Conservation (phyloP, 2,329 filamentous ascomycete genomes). For the Beauveria sp. region DNA sequence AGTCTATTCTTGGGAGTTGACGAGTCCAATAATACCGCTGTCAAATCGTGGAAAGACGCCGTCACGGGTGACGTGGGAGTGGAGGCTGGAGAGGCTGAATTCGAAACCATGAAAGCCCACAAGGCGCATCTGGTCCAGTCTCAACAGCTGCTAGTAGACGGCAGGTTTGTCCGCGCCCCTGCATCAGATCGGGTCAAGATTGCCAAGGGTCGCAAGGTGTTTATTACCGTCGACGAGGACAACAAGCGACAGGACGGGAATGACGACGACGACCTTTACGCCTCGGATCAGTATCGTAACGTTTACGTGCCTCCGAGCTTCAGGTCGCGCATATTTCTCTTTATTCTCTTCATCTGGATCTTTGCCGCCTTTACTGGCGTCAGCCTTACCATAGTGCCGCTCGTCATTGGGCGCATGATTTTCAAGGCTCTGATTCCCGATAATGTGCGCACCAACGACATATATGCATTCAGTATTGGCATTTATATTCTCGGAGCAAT, state of each 20-base stretch:
- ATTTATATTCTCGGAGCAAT: conserved; percentile 69
- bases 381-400: conserved; percentile 74
- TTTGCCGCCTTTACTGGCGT: conserved; percentile 88
- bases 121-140: conserved; percentile 41
- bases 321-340: conserved; percentile 68
- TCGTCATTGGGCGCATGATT: conserved; percentile 75
- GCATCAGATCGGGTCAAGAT: conserved; percentile 94
- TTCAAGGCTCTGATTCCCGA: conserved; percentile 66
- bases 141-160: conserved; percentile 57
- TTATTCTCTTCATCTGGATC: conserved; percentile 85
- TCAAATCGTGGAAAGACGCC: conserved; percentile 51
- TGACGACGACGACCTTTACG: conserved; percentile 41
- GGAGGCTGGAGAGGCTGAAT: conserved; percentile 30
- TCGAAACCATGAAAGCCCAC: conserved; percentile 27
- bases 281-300: conserved; percentile 55
- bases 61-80: conserved; percentile 42
- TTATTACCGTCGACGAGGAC: conserved; percentile 63
- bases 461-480: conserved; percentile 91
- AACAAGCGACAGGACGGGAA: conserved; percentile 56
- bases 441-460: conserved; percentile 76
- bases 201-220: conserved; percentile 74
- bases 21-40: conserved; percentile 33
- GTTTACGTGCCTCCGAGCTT: conserved; percentile 85
- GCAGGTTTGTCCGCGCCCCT: conserved; percentile 83
- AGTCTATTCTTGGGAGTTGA: conserved; percentile 41